Conservation (phyloP, 2,329 filamentous ascomycete species). For the Epichloe scottii region DNA sequence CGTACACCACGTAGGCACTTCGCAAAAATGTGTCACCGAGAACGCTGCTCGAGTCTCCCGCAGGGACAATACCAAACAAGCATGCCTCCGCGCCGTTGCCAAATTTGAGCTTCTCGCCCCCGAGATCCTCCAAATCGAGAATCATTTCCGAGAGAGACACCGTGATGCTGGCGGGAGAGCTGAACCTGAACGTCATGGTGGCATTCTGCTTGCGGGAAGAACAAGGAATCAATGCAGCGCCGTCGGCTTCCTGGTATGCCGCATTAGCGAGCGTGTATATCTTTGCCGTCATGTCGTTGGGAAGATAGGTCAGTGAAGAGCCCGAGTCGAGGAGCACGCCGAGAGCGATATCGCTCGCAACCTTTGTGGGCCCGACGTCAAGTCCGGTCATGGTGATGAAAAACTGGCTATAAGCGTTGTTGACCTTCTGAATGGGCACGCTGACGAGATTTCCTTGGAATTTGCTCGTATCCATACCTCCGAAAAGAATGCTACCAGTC, state of each 20-base stretch:
- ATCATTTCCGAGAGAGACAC: constrained; percentile 49
- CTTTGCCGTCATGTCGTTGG: constrained; percentile 36
- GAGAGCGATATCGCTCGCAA: constrained; percentile 38
- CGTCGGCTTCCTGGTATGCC: constrained; percentile 38
- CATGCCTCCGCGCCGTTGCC: constrained; percentile 44
- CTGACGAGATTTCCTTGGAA: constrained; percentile 52
- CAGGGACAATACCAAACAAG: constrained; percentile 54
- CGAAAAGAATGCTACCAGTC: constrained; percentile 59
- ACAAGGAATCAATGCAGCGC: constrained; percentile 51
- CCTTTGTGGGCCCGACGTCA: constrained; percentile 25
- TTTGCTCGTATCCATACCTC: constrained; percentile 57
- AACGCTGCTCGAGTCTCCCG: constrained; percentile 42
- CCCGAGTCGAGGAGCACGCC: constrained; percentile 62
- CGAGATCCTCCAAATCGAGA: constrained; percentile 34
- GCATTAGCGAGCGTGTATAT: constrained; percentile 49
- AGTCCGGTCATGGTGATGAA: constrained; percentile 56
- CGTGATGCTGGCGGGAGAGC: constrained; percentile 33
- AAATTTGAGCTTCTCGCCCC: constrained; percentile 37
- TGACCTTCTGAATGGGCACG: constrained; percentile 49
- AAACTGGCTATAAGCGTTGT: constrained; percentile 46
- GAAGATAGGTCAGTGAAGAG: constrained; percentile 55
- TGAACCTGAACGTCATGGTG: constrained; percentile 40
- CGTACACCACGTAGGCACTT: constrained; percentile 65
- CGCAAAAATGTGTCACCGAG: constrained; percentile 65
- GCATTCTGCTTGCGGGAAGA: constrained; percentile 28